Evolutionary conservation across 331 rosid genomes (phyloP).

Genomic region (Quercus lobata): DNA sequence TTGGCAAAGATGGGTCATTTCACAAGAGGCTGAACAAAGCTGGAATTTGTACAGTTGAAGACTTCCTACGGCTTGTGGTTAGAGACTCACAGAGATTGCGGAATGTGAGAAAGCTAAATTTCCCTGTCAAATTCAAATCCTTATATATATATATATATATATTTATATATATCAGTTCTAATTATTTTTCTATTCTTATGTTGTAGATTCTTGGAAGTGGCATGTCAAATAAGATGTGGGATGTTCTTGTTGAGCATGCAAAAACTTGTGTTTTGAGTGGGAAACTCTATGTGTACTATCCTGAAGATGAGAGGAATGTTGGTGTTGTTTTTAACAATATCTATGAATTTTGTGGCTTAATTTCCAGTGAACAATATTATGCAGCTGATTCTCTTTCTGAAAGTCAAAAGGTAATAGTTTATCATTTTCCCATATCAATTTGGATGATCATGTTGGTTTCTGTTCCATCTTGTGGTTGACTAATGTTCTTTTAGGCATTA

Average conservation of each 20-base stretch:
- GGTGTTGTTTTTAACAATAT: conserved; percentile 87
- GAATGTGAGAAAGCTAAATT: conserved; percentile 52
- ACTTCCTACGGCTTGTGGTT: conserved; percentile 69
- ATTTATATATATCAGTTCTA: conserved; percentile 12
- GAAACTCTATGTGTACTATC: conserved; percentile 77
- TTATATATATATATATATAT: too few species aligned
- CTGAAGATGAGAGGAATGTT: conserved; percentile 71
- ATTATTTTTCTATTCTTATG: conserved; percentile 21
- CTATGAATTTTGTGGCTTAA: conserved; percentile 79
- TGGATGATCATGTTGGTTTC: conserved; percentile 11
- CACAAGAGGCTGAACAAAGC: conserved; percentile 80
- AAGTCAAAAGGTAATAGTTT: conserved; percentile 66
- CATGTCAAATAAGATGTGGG: conserved; percentile 99
- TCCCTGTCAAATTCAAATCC: not conserved
- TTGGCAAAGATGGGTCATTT: conserved; percentile 90
- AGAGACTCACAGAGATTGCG: conserved; percentile 75
- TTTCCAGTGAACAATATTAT: conserved; percentile 62
- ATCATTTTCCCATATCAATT: conserved; percentile 7
- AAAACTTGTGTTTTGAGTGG: conserved; percentile 82
- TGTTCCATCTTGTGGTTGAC: conserved; percentile 3
- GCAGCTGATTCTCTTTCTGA: conserved; percentile 74
- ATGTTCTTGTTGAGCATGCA: conserved; percentile 81
- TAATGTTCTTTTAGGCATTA: not conserved
- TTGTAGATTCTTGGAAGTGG: conserved; percentile 89
- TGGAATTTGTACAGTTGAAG: conserved; percentile 68